phyloP scores from a whole-genome alignment of 352 stramenopile genomes.

The Chrysophaeum taylorii region DNA sequence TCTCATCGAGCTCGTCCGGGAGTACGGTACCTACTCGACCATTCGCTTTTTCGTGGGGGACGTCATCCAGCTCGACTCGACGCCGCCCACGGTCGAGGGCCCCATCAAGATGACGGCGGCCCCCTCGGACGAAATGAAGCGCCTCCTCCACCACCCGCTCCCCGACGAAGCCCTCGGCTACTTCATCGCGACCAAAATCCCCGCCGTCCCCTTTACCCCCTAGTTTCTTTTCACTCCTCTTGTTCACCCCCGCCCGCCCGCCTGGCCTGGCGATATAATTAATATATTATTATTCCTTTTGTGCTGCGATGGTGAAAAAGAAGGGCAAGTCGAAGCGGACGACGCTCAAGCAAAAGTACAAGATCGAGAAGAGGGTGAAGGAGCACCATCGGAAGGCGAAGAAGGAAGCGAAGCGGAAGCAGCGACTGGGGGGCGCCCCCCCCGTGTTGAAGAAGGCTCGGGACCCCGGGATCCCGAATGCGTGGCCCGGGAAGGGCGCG shows the following conservation, averaged over 20 bases:
- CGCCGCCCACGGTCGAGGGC: background rate
- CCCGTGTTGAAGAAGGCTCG: slow-evolving; percentile 83
- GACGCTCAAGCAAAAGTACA: slow-evolving; percentile 98
- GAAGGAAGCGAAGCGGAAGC: slow-evolving; percentile 70
- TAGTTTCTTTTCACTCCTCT: no score
- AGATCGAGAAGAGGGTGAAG: slow-evolving; percentile 58
- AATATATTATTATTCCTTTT: no score
- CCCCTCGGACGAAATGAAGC: background rate
- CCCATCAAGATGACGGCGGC: slow-evolving; percentile 3
- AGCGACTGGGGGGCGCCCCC: slow-evolving; percentile 39
- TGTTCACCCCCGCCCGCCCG: no score
- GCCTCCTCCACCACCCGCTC: background rate
- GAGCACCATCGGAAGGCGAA: slow-evolving; percentile 87
- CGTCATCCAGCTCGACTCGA: background rate
- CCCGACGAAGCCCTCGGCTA: background rate
- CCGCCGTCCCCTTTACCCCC: background rate
- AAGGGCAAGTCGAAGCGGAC: slow-evolving; percentile 94
- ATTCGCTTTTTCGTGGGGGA: background rate
- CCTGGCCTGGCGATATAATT: no score
- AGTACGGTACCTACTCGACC: background rate
- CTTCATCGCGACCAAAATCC: slow-evolving; percentile 2
- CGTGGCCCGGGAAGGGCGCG: slow-evolving; percentile 94
- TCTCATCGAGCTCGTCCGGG: background rate
- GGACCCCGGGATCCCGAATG: slow-evolving; percentile 94
- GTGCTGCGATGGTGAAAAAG: slow-evolving; percentile 99